These are phyloP conservation scores for Elaeis guineensis DNA, from an alignment of 176 grass and related monocot species.

Conservation along the genomic window DNA sequence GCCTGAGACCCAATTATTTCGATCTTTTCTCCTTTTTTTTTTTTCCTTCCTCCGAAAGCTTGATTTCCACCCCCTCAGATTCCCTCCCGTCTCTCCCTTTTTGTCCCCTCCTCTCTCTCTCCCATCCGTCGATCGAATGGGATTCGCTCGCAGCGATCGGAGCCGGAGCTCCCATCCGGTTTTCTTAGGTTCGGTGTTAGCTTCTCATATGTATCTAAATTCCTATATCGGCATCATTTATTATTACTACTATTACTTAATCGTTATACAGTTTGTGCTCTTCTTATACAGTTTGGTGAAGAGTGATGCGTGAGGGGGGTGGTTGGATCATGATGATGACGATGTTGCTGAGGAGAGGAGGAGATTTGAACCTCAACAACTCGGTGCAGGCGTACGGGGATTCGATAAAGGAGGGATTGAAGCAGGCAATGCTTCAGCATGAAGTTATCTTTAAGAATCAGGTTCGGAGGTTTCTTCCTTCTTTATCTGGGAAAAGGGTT, in stretches of 20 bases:
- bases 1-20: too few relatives aligned
- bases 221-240: too few relatives aligned
- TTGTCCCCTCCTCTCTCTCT: not conserved
- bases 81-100: not conserved
- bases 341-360: conserved; percentile 6
- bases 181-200: too few relatives aligned
- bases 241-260: too few relatives aligned
- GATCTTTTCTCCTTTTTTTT: too few relatives aligned
- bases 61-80: not conserved
- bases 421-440: conserved; percentile 37
- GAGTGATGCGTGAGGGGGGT: not conserved
- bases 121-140: not conserved
- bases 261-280: too few relatives aligned
- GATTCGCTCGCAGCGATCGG: too few relatives aligned
- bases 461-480: conserved; percentile 4
- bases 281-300: too few relatives aligned
- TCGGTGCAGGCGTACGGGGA: conserved; percentile 21
- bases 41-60: too few relatives aligned
- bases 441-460: conserved; percentile 32
- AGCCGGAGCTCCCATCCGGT: too few relatives aligned
- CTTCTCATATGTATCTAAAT: too few relatives aligned
- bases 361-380: conserved; percentile 44
- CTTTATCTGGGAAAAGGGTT: not conserved
- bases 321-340: conserved; percentile 9
- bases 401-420: conserved; percentile 18